These are phyloP conservation scores for Penicillium concentricum DNA, from an alignment of 2,329 filamentous ascomycete species.

Conservation along the genomic window DNA sequence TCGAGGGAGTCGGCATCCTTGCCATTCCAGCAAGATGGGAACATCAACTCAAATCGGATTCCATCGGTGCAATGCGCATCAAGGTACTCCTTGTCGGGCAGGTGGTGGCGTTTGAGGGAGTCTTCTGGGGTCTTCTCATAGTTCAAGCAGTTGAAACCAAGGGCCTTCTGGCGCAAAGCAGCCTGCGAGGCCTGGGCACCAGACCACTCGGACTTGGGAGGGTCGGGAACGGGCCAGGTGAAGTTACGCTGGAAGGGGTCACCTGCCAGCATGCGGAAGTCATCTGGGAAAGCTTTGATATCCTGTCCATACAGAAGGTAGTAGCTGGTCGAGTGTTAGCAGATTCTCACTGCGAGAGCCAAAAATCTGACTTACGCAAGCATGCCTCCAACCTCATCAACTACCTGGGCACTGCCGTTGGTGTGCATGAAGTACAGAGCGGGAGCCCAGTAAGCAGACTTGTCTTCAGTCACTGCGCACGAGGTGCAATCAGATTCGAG, in stretches of 20 bases:
- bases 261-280: conserved; percentile 82
- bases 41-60: conserved; percentile 78
- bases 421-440: conserved; percentile 72
- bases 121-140: conserved; percentile 66
- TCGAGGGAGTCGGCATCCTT: conserved; percentile 55
- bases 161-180: conserved; percentile 71
- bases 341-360: conserved; percentile 1
- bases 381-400: conserved; percentile 77
- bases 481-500: conserved; percentile 69
- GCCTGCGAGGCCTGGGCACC: conserved; percentile 65
- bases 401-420: conserved; percentile 66
- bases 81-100: conserved; percentile 77
- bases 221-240: conserved; percentile 64
- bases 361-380: conserved; percentile 65
- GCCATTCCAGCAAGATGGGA: conserved; percentile 87
- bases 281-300: conserved; percentile 70
- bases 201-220: conserved; percentile 70
- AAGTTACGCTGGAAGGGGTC: conserved; percentile 68
- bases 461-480: conserved; percentile 75
- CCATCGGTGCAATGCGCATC: conserved; percentile 81
- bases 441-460: conserved; percentile 86
- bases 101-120: conserved; percentile 75
- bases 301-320: conserved; percentile 72
- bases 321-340: conserved; percentile 57
- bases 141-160: conserved; percentile 96